phyloP scores from a whole-genome alignment of 192 early-diverging fungal genomes.

The Entrophospora sp. region DNA sequence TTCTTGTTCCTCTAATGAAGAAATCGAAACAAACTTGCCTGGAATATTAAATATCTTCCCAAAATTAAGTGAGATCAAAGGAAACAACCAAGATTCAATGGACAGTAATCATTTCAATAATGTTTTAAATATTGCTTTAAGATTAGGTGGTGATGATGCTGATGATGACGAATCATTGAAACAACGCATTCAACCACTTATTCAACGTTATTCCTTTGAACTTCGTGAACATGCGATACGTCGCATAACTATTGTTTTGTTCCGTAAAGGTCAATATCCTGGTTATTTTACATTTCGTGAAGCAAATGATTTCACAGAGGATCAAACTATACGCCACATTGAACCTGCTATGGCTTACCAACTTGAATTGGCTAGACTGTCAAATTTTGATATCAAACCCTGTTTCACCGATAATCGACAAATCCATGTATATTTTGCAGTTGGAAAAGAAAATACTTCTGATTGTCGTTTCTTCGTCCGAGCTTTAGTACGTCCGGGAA shows the following conservation, averaged over 20 bases:
- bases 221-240: slow-evolving; percentile 73
- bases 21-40: slow-evolving; percentile 56
- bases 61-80: slow-evolving; percentile 26
- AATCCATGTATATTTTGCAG: slow-evolving; percentile 92
- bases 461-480: slow-evolving; percentile 98
- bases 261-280: slow-evolving; percentile 73
- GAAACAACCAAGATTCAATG: neutral
- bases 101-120: slow-evolving; percentile 51
- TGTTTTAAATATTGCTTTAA: slow-evolving; percentile 78
- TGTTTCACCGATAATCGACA: slow-evolving; percentile 90
- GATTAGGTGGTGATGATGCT: slow-evolving; percentile 49
- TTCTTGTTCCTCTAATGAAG: slow-evolving; percentile 57
- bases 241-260: slow-evolving; percentile 83
- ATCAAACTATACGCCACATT: slow-evolving; percentile 92
- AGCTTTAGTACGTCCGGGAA: slow-evolving; percentile 87
- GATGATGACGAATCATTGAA: slow-evolving; percentile 65
- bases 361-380: slow-evolving; percentile 83
- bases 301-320: slow-evolving; percentile 72
- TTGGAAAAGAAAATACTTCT: slow-evolving; percentile 87
- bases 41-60: slow-evolving; percentile 55
- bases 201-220: slow-evolving; percentile 45
- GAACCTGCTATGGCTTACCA: slow-evolving; percentile 98
- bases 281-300: slow-evolving; percentile 97
- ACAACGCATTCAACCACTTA: slow-evolving; percentile 52
- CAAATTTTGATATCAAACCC: slow-evolving; percentile 95